Evolutionary conservation across 1,284 basidiomycete species (phyloP), one percentile per base, ranked within the genome.

Genomic region (Boletus mariae): DNA sequence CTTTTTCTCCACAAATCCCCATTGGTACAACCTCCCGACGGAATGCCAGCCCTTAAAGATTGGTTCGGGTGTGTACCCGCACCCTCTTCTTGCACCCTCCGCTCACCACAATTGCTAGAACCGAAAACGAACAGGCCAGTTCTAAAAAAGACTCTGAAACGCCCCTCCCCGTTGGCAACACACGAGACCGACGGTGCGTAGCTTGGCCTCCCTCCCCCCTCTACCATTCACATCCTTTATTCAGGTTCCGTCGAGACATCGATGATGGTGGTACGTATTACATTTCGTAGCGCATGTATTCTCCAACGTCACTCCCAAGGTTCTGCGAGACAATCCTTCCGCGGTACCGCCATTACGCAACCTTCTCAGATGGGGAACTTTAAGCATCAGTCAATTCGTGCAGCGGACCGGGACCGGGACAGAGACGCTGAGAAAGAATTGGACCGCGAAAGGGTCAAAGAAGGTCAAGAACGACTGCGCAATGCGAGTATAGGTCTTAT

Each of bases 331-430:
- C 80, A 85, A 26, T 78, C 83, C 6, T 91, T 90, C 65, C 82
- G 88, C 34, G 79, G 85, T 20, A 75, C 83, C 12, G 57, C 68
- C 13, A 75, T 87, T 46, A 80, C 87, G 34, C 89, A 92, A 61
- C 87, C 87, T 31, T 90, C 90, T 41, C 89, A 91, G 72, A 92
- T 92, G 89, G 90, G 90, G 49, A 91, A 90, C 65, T 92, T 91
- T 71, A 87, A 90, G 61, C 90, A 92, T 62, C 90, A 91, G 61
- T 87, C 90, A 23, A 71, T 86, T 59, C 86, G 88, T 52, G 77
- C 80, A 34, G 77, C 75, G 52, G 87, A 88, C 65, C 79, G 84
- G 47, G 85, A 86, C 58, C 73, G 80, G 50, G 85, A 86, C 56
- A 75, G 71, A 59, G 80, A 80, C 35, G 52, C 61, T 1, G 85